phyloP scores from a whole-genome alignment of 2,329 filamentous ascomycete species.

The Arthrinium puccinioides region DNA sequence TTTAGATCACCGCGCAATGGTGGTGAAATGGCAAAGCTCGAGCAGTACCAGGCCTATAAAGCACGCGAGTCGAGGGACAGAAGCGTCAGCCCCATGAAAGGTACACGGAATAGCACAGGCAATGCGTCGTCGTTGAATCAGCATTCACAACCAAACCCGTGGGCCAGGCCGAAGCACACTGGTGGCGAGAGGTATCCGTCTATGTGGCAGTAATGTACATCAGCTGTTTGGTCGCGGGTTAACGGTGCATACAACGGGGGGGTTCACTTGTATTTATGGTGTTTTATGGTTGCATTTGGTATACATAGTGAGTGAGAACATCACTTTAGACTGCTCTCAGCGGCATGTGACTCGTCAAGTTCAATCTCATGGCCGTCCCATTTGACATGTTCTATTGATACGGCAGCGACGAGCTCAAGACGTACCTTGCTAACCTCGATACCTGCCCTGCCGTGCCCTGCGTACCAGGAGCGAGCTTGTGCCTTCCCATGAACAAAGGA shows the following conservation, averaged over 20 bases:
- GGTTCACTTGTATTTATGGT: not conserved
- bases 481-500: no score
- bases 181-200: conserved; percentile 24
- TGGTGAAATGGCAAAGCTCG: conserved; percentile 52
- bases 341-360: no score
- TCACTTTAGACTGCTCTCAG: not conserved
- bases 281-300: conserved; percentile 1
- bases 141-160: conserved; percentile 10
- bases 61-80: conserved; percentile 16
- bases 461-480: no score
- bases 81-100: conserved; percentile 20
- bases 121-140: conserved; percentile 10
- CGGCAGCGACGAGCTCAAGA: no score
- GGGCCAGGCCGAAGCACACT: conserved; percentile 13
- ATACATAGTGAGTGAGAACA: not conserved
- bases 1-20: conserved; percentile 48
- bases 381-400: no score
- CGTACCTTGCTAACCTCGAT: no score
- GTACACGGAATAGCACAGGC: conserved; percentile 19
- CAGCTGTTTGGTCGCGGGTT: no score
- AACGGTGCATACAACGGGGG: not conserved
- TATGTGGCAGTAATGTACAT: conserved; percentile 25
- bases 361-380: no score
- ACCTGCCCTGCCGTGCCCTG: no score
- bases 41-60: conserved; percentile 33